phyloP scores from a whole-genome alignment of 345 rosid genomes.

The Cardamine resedifolia region DNA sequence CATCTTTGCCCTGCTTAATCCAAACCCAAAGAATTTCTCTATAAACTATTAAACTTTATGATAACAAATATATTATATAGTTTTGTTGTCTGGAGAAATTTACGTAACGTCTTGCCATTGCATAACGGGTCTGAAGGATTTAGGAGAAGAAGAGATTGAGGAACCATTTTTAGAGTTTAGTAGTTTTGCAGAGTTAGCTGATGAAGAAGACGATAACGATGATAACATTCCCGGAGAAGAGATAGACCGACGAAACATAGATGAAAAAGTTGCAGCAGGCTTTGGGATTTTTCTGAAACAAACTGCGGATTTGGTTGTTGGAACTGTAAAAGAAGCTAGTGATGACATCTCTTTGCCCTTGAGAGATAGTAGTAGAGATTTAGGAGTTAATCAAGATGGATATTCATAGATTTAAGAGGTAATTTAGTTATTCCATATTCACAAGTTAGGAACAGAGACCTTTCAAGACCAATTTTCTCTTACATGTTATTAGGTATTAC shows the following conservation, averaged over 20 bases:
- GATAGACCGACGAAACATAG: not conserved
- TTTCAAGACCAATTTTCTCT: constrained; percentile 14
- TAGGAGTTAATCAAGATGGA: not conserved
- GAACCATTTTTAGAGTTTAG: constrained; percentile 10
- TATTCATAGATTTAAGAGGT: constrained; percentile 4
- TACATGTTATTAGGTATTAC: constrained; percentile 17
- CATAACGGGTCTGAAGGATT: constrained; percentile 32
- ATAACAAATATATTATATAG: not conserved
- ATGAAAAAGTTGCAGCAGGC: not conserved
- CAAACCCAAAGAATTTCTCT: not conserved
- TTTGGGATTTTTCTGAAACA: constrained; percentile 15
- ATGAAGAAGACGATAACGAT: constrained; percentile 5
- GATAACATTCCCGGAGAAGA: constrained; percentile 4
- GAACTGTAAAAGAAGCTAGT: constrained; percentile 19
- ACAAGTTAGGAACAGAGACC: constrained; percentile 25
- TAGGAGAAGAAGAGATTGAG: constrained; percentile 19
- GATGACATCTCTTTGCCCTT: constrained; percentile 28
- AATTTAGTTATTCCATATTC: not conserved
- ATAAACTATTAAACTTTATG: not conserved
- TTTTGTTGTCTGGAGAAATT: not conserved
- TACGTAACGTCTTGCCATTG: constrained; percentile 38
- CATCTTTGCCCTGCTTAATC: constrained; percentile 30
- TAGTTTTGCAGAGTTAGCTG: constrained; percentile 15
- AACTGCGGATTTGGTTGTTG: not conserved
- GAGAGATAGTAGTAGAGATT: constrained; percentile 15